Percentiles rank a stretch among this genome's conserved stretches.
phyloP scores from a whole-genome alignment of 805 yeast genomes.

The Hanseniaspora valbyensis region DNA sequence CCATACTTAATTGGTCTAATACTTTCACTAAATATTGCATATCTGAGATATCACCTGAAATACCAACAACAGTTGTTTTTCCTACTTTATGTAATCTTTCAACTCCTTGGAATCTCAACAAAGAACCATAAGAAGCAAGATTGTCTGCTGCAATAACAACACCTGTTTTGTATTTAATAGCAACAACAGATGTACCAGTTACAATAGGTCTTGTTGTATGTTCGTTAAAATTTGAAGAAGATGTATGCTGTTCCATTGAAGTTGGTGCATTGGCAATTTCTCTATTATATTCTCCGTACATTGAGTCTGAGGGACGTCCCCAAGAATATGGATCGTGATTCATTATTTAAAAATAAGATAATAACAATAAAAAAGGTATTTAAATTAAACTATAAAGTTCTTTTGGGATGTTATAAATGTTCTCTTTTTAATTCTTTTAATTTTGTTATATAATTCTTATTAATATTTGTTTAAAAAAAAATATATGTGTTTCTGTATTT shows the following conservation, averaged over 20 bases:
- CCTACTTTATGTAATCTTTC: conserved; percentile 84
- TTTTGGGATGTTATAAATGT: no score
- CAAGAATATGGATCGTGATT: conserved; percentile 89
- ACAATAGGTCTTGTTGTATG: conserved; percentile 90
- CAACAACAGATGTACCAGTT: conserved; percentile 92
- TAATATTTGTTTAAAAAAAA: no score
- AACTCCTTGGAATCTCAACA: conserved; percentile 72
- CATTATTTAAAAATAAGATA: conserved; percentile 36
- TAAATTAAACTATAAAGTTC: no score
- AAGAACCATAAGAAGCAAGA: conserved; percentile 84
- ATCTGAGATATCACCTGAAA: conserved; percentile 91
- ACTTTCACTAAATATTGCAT: conserved; percentile 69
- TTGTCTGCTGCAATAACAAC: conserved; percentile 92
- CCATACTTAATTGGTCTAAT: conserved; percentile 67
- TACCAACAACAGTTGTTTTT: conserved; percentile 74
- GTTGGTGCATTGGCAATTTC: conserved; percentile 46
- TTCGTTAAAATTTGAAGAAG: conserved; percentile 56
- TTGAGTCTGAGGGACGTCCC: conserved; percentile 85
- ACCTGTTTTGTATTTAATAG: conserved; percentile 81
- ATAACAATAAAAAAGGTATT: no score
- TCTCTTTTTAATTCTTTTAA: no score
- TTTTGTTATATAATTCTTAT: no score
- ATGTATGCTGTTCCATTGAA: conserved; percentile 24
- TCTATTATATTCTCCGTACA: conserved; percentile 71
- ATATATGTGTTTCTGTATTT: background rate